phyloP scores from a whole-genome alignment of 1,284 basidiomycete species.

The Dichomitus squalens region DNA sequence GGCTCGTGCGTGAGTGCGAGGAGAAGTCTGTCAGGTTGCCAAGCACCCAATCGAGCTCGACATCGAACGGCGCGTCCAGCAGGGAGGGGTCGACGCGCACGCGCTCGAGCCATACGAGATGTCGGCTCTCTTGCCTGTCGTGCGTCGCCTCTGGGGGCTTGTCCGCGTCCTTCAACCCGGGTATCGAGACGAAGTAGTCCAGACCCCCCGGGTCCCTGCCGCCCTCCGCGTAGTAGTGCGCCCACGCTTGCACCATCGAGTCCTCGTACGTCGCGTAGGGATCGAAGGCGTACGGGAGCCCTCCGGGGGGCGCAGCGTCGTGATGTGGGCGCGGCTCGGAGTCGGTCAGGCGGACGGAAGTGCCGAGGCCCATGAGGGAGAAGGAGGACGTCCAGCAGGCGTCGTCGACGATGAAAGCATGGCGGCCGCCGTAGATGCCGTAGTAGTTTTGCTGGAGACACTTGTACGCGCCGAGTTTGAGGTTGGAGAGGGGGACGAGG shows the following conservation, averaged over 20 bases:
- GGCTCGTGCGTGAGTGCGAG: not conserved
- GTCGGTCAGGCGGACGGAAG: not conserved
- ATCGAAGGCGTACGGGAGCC: not conserved
- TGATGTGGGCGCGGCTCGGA: not conserved
- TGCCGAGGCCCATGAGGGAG: constrained; percentile 1
- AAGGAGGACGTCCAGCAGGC: constrained; percentile 6
- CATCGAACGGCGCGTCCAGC: not conserved
- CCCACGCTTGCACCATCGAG: not conserved
- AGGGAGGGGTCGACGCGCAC: not conserved
- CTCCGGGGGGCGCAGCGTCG: not conserved
- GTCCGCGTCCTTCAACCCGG: not conserved
- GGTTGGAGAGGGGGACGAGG: constrained; percentile 10
- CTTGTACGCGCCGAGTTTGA: constrained; percentile 6
- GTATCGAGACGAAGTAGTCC: not conserved
- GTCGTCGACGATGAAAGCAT: constrained; percentile 14
- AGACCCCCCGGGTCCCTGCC: not conserved
- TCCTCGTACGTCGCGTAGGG: not conserved
- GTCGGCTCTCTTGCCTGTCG: not conserved
- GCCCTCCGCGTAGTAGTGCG: not conserved
- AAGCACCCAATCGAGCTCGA: not conserved
- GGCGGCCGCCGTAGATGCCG: constrained; percentile 12
- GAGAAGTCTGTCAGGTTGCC: not conserved
- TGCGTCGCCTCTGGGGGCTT: not conserved
- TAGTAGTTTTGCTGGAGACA: constrained; percentile 10
- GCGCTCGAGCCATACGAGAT: not conserved